A percentile compares a stretch with the other conserved stretches of the same genome.
Evolutionary conservation across 2,329 filamentous ascomycete genomes (phyloP).

Genomic region (Monilinia aucupariae): DNA sequence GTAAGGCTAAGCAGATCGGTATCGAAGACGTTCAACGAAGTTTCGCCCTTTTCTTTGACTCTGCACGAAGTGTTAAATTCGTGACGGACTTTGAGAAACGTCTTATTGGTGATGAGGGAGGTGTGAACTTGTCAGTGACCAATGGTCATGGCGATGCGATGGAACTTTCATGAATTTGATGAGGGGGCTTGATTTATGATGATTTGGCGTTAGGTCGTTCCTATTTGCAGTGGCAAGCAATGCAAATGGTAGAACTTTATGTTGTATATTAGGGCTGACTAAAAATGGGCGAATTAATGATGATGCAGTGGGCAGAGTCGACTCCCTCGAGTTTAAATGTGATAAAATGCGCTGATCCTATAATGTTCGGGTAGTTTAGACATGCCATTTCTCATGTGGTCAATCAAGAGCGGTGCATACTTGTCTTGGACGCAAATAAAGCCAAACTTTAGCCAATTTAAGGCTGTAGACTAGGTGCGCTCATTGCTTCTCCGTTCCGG

Average conservation of each 20-base stretch:
- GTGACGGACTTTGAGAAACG: conserved; percentile 86
- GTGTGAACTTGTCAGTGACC: conserved; percentile 61
- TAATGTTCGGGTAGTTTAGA: not conserved
- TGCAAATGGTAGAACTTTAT: conserved; percentile 8
- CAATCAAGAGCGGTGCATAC: not conserved
- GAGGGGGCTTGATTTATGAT: not conserved
- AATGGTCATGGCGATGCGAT: conserved; percentile 61
- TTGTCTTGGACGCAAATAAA: not conserved
- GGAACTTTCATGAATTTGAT: conserved; percentile 43
- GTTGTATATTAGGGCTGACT: conserved; percentile 17
- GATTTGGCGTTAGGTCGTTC: conserved; percentile 13
- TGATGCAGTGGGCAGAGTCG: not conserved
- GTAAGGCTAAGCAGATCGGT: conserved; percentile 74
- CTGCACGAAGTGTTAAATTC: conserved; percentile 80
- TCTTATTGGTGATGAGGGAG: conserved; percentile 81
- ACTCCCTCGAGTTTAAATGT: not conserved
- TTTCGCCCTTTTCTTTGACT: conserved; percentile 92
- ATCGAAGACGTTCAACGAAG: conserved; percentile 89
- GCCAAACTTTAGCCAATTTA: not conserved
- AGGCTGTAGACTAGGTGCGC: not conserved
- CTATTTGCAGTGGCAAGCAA: conserved; percentile 11
- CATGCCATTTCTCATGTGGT: not conserved
- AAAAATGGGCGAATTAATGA: conserved; percentile 13
- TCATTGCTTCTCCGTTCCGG: not conserved
- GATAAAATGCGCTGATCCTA: not conserved